Evolutionary conservation across 495 filamentous ascomycete genomes (phyloP), one percentile per base, ranked within the genome.

Genomic region (Aspergillus nidulans): DNA sequence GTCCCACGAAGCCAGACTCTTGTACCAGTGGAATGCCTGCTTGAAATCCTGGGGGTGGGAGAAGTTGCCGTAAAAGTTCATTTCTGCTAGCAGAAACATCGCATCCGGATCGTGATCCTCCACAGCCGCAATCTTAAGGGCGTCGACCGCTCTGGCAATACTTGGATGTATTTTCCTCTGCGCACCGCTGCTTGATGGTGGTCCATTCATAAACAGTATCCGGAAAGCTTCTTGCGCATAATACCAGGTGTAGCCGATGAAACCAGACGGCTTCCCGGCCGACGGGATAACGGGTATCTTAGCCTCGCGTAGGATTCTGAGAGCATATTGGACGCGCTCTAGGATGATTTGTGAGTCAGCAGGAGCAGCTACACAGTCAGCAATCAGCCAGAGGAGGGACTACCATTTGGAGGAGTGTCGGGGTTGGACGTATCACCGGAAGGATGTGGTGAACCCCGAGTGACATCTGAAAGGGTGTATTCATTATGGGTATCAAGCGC

Each of bases 11-110:
- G 95, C 90, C 6, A 97, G 79, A 48, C 84, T 76, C 52, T 88
- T 78, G 63, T 97, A 99, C 70, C 88, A 81, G 47, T 80, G 71
- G 66, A 97, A 96, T 0, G 95, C 90, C 48, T 85, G 80, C 45
- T 76, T 77, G 69, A 96, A 92, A 66, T 96, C 84, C 51, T 85
- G 80, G 3, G 94, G 92, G 67, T 97, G 81, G 6, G 90, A 85
- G 70, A 83, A 97, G 69, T 97, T 96, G 68, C 94, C 95, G 66
- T 94, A 90, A 69, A 97, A 96, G 68, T 91, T 96, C 84, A 97
- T 87, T 70, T 97, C 89, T 28, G 89, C 95, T 16, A 99, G 76
- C 16, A 95, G 75, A 66, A 86, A 96, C 44, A 97, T 85, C 21
- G 95, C 95, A 69, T 97, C 94, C 2, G 89, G 76, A 63, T 94